Evolutionary conservation across 768 basidiomycete genomes (phyloP).

Genomic region (Rhodocollybia butyracea): DNA sequence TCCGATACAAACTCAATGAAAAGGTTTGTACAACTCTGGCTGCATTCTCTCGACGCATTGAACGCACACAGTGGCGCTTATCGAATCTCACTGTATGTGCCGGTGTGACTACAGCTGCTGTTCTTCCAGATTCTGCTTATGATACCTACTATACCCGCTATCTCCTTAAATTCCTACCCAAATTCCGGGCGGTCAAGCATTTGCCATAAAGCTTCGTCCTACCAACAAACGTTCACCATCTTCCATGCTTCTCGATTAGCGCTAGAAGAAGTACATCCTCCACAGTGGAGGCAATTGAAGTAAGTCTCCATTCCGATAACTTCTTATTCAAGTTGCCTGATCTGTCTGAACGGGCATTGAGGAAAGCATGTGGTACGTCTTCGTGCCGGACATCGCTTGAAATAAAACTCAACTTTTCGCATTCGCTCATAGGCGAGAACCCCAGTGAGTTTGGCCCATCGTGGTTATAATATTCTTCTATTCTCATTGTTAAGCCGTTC

Average conservation of each 20-base stretch:
- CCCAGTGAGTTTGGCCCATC: conserved; percentile 28
- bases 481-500: background rate
- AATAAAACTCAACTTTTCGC: background rate
- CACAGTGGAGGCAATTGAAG: conserved; percentile 49
- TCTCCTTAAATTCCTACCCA: background rate
- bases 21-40: conserved; percentile 51
- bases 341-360: conserved; percentile 10
- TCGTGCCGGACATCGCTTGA: background rate
- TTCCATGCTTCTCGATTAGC: conserved; percentile 40
- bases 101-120: conserved; percentile 58
- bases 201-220: conserved; percentile 46
- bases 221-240: conserved; percentile 44
- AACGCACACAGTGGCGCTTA: conserved; percentile 66
- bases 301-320: conserved; percentile 12
- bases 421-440: conserved; percentile 39
- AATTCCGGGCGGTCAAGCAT: conserved; percentile 43
- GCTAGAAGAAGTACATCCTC: conserved; percentile 22
- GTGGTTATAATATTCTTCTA: background rate
- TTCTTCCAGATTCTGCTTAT: conserved; percentile 54
- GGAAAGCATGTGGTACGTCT: conserved; percentile 43
- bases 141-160: background rate
- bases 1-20: conserved; percentile 40
- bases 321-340: background rate
- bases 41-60: conserved; percentile 62
- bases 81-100: conserved; percentile 54